These are phyloP conservation scores for Jasminum sambac DNA, from an alignment of 257 asterid species.

Conservation along the genomic window DNA sequence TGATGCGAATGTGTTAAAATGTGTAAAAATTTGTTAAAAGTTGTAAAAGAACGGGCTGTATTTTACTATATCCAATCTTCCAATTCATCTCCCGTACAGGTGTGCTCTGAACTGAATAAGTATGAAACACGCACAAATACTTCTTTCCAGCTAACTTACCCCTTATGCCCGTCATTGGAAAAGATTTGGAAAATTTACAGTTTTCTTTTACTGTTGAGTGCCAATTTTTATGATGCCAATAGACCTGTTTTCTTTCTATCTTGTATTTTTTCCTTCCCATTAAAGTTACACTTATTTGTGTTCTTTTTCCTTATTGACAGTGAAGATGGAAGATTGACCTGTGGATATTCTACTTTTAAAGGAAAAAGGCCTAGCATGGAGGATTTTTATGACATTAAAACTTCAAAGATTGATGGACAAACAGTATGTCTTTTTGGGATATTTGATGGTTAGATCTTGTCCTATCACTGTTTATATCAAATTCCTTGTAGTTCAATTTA, in stretches of 20 bases:
- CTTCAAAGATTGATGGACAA: slow-evolving; percentile 68
- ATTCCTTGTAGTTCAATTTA: slow-evolving; percentile 7
- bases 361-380: slow-evolving; percentile 98
- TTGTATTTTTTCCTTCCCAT: not conserved
- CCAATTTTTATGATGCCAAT: slow-evolving; percentile 2
- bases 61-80: slow-evolving; percentile 10
- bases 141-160: not conserved
- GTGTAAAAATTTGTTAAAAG: too few species aligned
- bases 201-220: slow-evolving; percentile 14
- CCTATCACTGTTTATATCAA: not conserved
- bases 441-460: slow-evolving; percentile 78
- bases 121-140: slow-evolving; percentile 8
- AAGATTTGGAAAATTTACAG: slow-evolving; percentile 19
- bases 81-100: not conserved
- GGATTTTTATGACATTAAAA: slow-evolving; percentile 88
- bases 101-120: slow-evolving; percentile 7
- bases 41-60: too few species aligned
- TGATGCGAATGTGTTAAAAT: too few species aligned
- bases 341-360: slow-evolving; percentile 93
- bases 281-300: slow-evolving; percentile 17
- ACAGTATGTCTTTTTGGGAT: slow-evolving; percentile 85
- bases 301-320: slow-evolving; percentile 52
- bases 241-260: not conserved
- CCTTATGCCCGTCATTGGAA: slow-evolving; percentile 4
- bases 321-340: slow-evolving; percentile 76